Evolutionary conservation across 2,329 filamentous ascomycete species (phyloP), one percentile per base, ranked within the genome.

Genomic region (Aureobasidium mangrovei): DNA sequence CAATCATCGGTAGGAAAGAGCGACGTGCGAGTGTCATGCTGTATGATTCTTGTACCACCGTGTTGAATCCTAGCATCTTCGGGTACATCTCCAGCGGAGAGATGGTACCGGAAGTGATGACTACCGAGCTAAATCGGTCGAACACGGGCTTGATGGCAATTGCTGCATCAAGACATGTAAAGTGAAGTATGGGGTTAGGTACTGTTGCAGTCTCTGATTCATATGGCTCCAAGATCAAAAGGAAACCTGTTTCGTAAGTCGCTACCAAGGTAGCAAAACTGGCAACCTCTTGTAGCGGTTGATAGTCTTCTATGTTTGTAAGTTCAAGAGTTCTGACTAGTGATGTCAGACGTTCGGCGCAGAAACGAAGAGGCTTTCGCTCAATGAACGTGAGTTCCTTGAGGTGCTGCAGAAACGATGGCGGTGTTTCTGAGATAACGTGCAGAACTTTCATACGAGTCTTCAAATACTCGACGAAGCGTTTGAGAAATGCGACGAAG

Each of bases 11-110:
- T 59, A 98, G 74, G 73, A 98, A 98, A n/a, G 93, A 95, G 55
- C 86, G 81, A 41, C 94, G 81, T 2, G 91, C 91, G 4, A 98
- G 79, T 0, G 93, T 97, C 90, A 98, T 98, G 59, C 83, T 84
- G 72, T 98, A 98, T 0, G 94, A 98, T 69, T 98, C 91, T 67
- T 97, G 91, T 3, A 97, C 86, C 0, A 97, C 90, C 1, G 91
- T 89, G 7, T 79, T 79, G 71, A 98, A 98, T 52, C 89, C 86
- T 28, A 98, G 83, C 91, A 98, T 98, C 66, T 95, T 96, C 0
- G 93, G 94, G 65, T 98, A 98, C 86, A 98, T 98, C 67, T 98
- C 94, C 3, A 98, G 73, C 0, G 93, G 93, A 1, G 93, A 97
- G 58, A 98, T 89, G 1, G 93, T 98, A 59, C 93, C 93, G 0